Evolutionary conservation across 2,329 filamentous ascomycete genomes (phyloP).

Genomic region (Scedosporium aurantiacum): DNA sequence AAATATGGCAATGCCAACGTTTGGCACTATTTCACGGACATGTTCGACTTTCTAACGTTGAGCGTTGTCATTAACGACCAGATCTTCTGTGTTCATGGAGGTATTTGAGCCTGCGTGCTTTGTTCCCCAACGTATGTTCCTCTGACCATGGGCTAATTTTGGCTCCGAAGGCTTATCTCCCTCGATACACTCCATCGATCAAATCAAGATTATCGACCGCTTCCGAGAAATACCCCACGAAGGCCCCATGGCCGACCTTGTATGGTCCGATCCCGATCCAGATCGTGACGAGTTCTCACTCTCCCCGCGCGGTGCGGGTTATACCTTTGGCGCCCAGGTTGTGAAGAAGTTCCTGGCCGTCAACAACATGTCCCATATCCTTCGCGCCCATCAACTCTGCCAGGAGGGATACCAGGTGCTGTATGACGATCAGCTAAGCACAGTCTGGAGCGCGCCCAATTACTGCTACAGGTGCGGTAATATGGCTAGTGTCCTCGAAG

Average conservation of each 20-base stretch:
- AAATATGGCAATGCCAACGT: slow-evolving; percentile 99
- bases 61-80: slow-evolving; percentile 98
- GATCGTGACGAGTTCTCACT: slow-evolving; percentile 95
- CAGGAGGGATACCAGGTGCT: slow-evolving; percentile 97
- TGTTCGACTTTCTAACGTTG: slow-evolving; percentile 97
- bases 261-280: slow-evolving; percentile 97
- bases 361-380: slow-evolving; percentile 94
- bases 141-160: not conserved
- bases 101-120: slow-evolving; percentile 24
- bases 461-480: slow-evolving; percentile 96
- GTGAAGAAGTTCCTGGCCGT: slow-evolving; percentile 97
- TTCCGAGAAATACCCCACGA: slow-evolving; percentile 98
- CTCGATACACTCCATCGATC: slow-evolving; percentile 94
- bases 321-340: slow-evolving; percentile 95
- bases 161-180: slow-evolving; percentile 55
- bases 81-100: slow-evolving; percentile 97
- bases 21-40: slow-evolving; percentile 99
- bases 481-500: slow-evolving; percentile 92
- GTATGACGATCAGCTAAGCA: slow-evolving; percentile 88
- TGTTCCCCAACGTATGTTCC: not conserved
- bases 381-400: slow-evolving; percentile 95
- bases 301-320: slow-evolving; percentile 84
- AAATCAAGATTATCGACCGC: slow-evolving; percentile 98
- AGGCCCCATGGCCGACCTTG: slow-evolving; percentile 97
- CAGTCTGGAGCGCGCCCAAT: slow-evolving; percentile 96